Base-by-base conservation (phyloP, 345 rosid species). In the Lepidium aucheri region DNA sequence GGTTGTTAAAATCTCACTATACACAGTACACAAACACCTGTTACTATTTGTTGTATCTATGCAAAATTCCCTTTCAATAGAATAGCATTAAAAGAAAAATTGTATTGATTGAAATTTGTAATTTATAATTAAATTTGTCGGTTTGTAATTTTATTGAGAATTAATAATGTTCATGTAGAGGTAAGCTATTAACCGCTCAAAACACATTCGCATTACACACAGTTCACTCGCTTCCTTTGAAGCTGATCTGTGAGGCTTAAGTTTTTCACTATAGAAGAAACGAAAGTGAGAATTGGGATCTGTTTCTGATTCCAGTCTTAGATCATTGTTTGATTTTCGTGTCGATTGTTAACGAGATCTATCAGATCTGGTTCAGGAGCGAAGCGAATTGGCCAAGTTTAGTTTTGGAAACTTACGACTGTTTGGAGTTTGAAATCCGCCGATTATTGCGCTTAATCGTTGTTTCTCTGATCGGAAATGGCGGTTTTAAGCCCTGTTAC, bases 401-500 rank as follows among this genome's bases (percentile, higher is more conserved):
- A 10, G 28, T 28, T 47, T 63, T 16, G 33, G 49, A 15, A 32
- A 42, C 16, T 56, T 17, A 13, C 50, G 59, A 68, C 74, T 58
- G 41, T 57, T 11, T 74, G 7, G 50, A 47, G 40, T 58, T 56
- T 47, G 59, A 53, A 34, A 49, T 63, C 70, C 36, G 58, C 46
- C 17, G 58, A n/a, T 39, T 49, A 8, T 72, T 4, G 40, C 24
- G 63, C 20, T 69, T 51, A 53, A 36, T 51, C 36, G 53, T 40
- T 51, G 3, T 10, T 49, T 57, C 63, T 63, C 51, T 65, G 36
- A 14, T 61, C 59, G 69, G 22, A 59, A 68, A 86, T 84, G 92
- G 47, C 66, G 79, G 75, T 81, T 67, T 42, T 59, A 61, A 72
- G 80, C 70, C 84, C 88, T 41, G 52, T 87, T 43, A 81, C 91